Evolutionary conservation across 768 basidiomycete genomes (phyloP).

Genomic region (Auriscalpium microsporum): DNA sequence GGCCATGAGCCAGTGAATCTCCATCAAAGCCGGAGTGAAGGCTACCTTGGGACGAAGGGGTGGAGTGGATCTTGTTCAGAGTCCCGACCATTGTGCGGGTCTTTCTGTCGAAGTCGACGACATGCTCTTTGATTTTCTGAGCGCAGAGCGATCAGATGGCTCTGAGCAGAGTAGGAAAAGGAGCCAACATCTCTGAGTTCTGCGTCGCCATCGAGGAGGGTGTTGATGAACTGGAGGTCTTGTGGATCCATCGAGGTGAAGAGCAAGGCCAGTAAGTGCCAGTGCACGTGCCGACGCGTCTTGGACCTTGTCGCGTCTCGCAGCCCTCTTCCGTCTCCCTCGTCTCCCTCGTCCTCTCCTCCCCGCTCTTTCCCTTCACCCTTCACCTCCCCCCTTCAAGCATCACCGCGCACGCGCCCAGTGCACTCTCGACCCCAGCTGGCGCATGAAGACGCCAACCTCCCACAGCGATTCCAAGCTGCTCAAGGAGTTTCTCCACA

Average conservation of each 20-base stretch:
- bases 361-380: too few relatives aligned
- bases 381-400: too few relatives aligned
- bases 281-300: too few relatives aligned
- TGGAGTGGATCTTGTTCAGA: conserved; percentile 75
- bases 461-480: conserved; percentile 11
- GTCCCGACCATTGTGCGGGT: conserved; percentile 63
- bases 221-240: conserved; percentile 12
- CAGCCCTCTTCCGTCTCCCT: too few relatives aligned
- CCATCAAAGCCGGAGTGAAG: not conserved
- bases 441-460: not conserved
- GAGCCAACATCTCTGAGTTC: conserved; percentile 11
- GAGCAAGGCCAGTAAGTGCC: too few relatives aligned
- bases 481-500: conserved; percentile 41
- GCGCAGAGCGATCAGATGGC: not conserved
- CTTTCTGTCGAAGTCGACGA: conserved; percentile 67
- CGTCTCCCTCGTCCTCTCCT: too few relatives aligned
- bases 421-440: not conserved
- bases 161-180: not conserved
- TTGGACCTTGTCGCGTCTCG: too few relatives aligned
- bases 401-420: too few relatives aligned
- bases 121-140: conserved; percentile 76
- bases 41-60: conserved; percentile 50
- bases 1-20: not conserved
- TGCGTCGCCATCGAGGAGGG: conserved; percentile 10
- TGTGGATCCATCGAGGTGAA: conserved; percentile 10